phyloP scores from a whole-genome alignment of 1,284 basidiomycete species.

The Chiua sp. region DNA sequence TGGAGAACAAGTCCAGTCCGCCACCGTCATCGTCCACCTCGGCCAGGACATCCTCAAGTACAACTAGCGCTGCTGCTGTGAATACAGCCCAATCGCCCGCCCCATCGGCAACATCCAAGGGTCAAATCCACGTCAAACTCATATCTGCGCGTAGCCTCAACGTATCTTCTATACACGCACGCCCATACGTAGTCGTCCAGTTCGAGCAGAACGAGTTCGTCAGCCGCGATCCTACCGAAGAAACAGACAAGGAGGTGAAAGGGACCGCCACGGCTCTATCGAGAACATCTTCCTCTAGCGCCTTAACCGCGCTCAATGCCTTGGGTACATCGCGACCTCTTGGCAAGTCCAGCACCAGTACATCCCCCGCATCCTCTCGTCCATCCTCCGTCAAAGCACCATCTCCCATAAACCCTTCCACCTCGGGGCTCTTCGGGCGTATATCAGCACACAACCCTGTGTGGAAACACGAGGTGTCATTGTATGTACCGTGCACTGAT shows the following conservation, averaged over 20 bases:
- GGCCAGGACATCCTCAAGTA: constrained; percentile 35
- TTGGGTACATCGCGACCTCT: constrained; percentile 59
- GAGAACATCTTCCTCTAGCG: constrained; percentile 62
- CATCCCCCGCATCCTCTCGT: constrained; percentile 47
- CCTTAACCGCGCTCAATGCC: constrained; percentile 71
- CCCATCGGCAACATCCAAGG: constrained; percentile 58
- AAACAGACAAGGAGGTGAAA: constrained; percentile 86
- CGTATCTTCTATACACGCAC: constrained; percentile 66
- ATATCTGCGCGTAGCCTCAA: constrained; percentile 91
- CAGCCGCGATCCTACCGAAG: constrained; percentile 87
- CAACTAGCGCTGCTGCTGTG: constrained; percentile 28
- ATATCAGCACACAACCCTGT: constrained; percentile 87
- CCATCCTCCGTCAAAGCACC: constrained; percentile 42
- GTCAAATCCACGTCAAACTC: constrained; percentile 94
- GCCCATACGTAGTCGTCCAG: constrained; percentile 96
- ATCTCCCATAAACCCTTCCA: constrained; percentile 37
- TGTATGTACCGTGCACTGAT: constrained; percentile 62
- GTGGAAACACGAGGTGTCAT: constrained; percentile 99
- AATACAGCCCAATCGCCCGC: constrained; percentile 39
- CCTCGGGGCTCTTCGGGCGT: constrained; percentile 64
- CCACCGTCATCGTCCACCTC: constrained; percentile 50
- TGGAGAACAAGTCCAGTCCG: constrained; percentile 43
- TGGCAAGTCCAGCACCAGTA: constrained; percentile 38
- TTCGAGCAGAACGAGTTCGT: constrained; percentile 99
- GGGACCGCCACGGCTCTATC: constrained; percentile 72